Evolutionary conservation across 345 rosid genomes (phyloP).

Genomic region (Aquilaria malaccensis): DNA sequence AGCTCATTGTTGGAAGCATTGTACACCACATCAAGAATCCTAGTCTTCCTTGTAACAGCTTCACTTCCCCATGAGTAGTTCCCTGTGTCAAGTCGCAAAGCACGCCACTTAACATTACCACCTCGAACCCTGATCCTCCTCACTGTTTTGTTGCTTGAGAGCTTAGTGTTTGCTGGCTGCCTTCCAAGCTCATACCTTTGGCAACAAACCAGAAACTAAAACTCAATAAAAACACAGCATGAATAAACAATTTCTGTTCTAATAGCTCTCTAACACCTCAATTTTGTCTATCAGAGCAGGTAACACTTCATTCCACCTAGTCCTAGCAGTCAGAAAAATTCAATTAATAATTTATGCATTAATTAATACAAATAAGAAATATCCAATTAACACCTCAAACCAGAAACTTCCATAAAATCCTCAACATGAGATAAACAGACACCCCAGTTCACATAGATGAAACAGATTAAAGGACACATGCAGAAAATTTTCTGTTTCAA

Average conservation of each 20-base stretch:
- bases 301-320: neutral
- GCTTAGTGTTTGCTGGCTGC: constrained; percentile 75
- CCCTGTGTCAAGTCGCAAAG: constrained; percentile 77
- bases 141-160: constrained; percentile 83
- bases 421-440: too few species aligned
- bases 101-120: constrained; percentile 88
- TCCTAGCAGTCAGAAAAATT: neutral
- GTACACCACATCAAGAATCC: constrained; percentile 80
- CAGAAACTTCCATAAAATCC: too few species aligned
- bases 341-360: too few species aligned
- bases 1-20: constrained; percentile 87
- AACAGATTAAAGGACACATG: too few species aligned
- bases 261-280: neutral
- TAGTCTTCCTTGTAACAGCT: constrained; percentile 78
- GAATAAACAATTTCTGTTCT: neutral
- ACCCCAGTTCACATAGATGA: too few species aligned
- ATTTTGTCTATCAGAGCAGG: neutral
- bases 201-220: neutral
- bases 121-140: constrained; percentile 82
- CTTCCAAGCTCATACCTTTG: constrained; percentile 85
- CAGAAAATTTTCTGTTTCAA: too few species aligned
- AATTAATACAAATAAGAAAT: too few species aligned
- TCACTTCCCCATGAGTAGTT: constrained; percentile 91
- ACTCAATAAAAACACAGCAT: neutral
- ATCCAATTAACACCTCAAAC: too few species aligned